Conservation (phyloP, 176 grass and related monocot species). For the Elymus sibiricus region DNA sequence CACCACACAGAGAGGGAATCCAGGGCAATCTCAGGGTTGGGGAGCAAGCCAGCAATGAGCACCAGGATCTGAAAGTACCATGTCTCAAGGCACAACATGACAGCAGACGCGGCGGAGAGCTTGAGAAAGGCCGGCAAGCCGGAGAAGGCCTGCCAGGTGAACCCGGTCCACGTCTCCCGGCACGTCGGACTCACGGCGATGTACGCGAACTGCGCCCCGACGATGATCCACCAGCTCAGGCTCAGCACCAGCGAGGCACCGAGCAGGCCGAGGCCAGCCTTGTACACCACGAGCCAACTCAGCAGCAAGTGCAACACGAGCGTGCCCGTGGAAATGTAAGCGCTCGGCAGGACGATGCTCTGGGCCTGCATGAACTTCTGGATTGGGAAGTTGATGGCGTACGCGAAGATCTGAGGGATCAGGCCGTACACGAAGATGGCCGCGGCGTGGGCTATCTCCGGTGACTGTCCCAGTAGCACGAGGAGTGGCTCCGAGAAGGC, state of each 20-base stretch:
- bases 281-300: conserved; percentile 46
- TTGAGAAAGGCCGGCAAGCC: background rate
- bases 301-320: conserved; percentile 39
- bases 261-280: background rate
- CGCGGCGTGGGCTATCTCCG: conserved; percentile 47
- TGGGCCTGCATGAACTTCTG: conserved; percentile 72
- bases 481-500: conserved; percentile 49
- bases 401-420: conserved; percentile 65
- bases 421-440: conserved; percentile 51
- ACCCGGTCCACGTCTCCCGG: background rate
- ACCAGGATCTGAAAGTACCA: background rate
- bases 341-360: conserved; percentile 65
- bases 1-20: background rate
- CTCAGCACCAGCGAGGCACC: background rate
- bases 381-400: conserved; percentile 57
- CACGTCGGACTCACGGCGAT: background rate
- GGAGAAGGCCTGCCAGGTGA: background rate
- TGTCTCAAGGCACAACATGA: background rate
- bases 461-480: conserved; percentile 31
- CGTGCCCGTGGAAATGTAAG: conserved; percentile 46
- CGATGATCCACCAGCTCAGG: background rate
- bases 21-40: background rate
- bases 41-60: background rate
- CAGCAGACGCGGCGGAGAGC: background rate
- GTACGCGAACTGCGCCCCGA: background rate